Conservation (phyloP, 2,329 filamentous ascomycete species). For the Purpureocillium takamizusanense region DNA sequence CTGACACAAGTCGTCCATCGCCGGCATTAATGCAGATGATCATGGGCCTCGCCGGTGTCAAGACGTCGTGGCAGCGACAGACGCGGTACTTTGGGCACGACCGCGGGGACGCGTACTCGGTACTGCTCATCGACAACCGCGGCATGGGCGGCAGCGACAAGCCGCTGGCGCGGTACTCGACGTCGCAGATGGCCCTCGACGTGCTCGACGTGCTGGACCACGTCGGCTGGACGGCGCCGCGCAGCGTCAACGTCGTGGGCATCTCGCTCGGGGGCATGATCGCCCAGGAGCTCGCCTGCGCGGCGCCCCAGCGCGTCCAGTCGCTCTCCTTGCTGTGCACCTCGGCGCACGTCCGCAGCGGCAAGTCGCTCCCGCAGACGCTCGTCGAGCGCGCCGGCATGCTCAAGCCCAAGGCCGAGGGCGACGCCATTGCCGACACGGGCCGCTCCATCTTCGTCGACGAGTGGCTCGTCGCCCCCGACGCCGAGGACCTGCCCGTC, state of each 20-base stretch:
- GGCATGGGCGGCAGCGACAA: slow-evolving; percentile 76
- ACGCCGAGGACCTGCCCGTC: slow-evolving; percentile 48
- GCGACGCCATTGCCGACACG: slow-evolving; percentile 55
- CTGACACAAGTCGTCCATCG: too few species aligned
- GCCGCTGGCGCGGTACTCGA: slow-evolving; percentile 69
- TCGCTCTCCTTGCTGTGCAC: slow-evolving; percentile 54
- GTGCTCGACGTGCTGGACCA: slow-evolving; percentile 59
- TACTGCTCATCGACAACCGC: slow-evolving; percentile 74
- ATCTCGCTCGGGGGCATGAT: slow-evolving; percentile 91
- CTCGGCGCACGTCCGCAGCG: slow-evolving; percentile 51
- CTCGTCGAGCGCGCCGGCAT: slow-evolving; percentile 45
- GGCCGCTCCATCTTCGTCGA: slow-evolving; percentile 58
- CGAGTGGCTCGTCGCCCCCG: slow-evolving; percentile 49
- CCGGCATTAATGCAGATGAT: slow-evolving; percentile 48
- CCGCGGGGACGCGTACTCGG: slow-evolving; percentile 57
- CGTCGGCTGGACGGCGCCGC: slow-evolving; percentile 53
- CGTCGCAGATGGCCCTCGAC: slow-evolving; percentile 77
- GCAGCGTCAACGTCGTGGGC: slow-evolving; percentile 58
- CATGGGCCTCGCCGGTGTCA: slow-evolving; percentile 66
- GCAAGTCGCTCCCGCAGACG: slow-evolving; percentile 55
- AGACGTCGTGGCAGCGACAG: slow-evolving; percentile 71
- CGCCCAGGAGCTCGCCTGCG: slow-evolving; percentile 63
- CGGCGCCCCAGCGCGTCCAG: slow-evolving; percentile 42
- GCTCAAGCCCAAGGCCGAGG: slow-evolving; percentile 61
- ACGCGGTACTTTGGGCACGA: slow-evolving; percentile 74